Conservation (phyloP, 2,329 filamentous ascomycete genomes). For the Fusarium musae region DNA sequence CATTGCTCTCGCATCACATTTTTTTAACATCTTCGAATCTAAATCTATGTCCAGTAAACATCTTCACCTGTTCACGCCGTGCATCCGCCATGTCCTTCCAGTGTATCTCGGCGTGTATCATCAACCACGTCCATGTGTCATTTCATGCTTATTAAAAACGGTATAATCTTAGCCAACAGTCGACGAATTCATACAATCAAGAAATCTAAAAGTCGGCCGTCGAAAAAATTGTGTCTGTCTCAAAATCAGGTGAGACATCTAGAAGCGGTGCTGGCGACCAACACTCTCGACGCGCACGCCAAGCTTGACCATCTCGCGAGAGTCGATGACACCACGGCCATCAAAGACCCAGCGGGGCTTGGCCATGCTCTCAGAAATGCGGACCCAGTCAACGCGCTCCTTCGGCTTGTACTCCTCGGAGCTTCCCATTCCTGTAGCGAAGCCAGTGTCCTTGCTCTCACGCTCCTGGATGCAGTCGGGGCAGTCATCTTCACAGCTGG, state of each 20-base stretch:
- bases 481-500: slow-evolving; percentile 57
- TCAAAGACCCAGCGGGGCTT: slow-evolving; percentile 68
- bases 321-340: slow-evolving; percentile 65
- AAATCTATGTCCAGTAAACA: slow-evolving; percentile 42
- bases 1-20: slow-evolving; percentile 38
- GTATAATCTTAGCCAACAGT: slow-evolving; percentile 43
- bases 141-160: slow-evolving; percentile 50
- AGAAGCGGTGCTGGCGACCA: slow-evolving; percentile 59
- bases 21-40: slow-evolving; percentile 41
- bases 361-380: slow-evolving; percentile 60
- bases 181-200: slow-evolving; percentile 44
- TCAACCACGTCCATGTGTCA: slow-evolving; percentile 44
- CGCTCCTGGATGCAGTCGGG: slow-evolving; percentile 61
- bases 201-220: slow-evolving; percentile 39
- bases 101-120: slow-evolving; percentile 38
- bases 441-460: slow-evolving; percentile 52
- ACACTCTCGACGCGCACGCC: slow-evolving; percentile 64
- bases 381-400: slow-evolving; percentile 63
- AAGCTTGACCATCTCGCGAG: slow-evolving; percentile 59
- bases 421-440: slow-evolving; percentile 56
- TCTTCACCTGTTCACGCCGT: slow-evolving; percentile 34
- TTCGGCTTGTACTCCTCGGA: slow-evolving; percentile 59
- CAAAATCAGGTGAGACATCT: slow-evolving; percentile 21
- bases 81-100: slow-evolving; percentile 27
- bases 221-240: slow-evolving; percentile 21